Percentiles rank a stretch among this genome's conserved stretches.
phyloP scores from a whole-genome alignment of 345 rosid genomes.

The Brassica napus region Da-Ae NC_063449.1:8767501-8768000 shows the following conservation, averaged over 20 bases:
- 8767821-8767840: not conserved
- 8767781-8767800: not conserved
- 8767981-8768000: constrained; percentile 78
- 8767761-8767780: constrained; percentile 27
- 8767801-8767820: not conserved
- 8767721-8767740: not conserved
- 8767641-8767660: too few species aligned
- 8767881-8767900: constrained; percentile 19
- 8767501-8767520: too few species aligned
- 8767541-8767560: too few species aligned
- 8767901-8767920: constrained; percentile 66
- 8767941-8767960: constrained; percentile 68
- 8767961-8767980: constrained; percentile 73
- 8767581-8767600: too few species aligned
- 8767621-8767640: too few species aligned
- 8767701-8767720: not conserved
- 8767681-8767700: constrained; percentile 11
- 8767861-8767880: not conserved
- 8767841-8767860: not conserved
- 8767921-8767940: constrained; percentile 69
- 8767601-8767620: too few species aligned
- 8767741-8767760: constrained; percentile 20
- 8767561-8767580: too few species aligned
- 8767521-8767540: too few species aligned
- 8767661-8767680: not conserved